Base-by-base conservation (phyloP, 495 filamentous ascomycete genomes). In the Penicillium arizonense region DNA sequence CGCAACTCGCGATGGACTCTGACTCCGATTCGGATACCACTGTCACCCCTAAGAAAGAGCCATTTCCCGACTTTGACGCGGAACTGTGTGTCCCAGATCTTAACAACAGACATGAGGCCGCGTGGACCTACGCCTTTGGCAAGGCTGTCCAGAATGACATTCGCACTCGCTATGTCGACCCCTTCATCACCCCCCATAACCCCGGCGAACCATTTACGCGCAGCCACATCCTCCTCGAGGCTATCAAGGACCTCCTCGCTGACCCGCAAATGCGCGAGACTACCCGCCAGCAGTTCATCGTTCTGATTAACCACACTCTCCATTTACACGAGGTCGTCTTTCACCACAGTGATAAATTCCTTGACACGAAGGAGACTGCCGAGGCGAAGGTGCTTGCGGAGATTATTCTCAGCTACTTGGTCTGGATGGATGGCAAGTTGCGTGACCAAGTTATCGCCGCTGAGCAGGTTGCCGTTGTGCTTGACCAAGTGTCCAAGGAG, bases 41-140 rank as follows among this genome's bases (percentile, higher is more conserved):
- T 2, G 20, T 26, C 2, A 21, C 18, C 23, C n/a, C 18, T 26
- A 44, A 46, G 9, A 56, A 47, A 1, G 70, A 73, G 41, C 65
- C 72, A 0, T 75, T 75, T 40, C 70, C 70, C 1, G 62, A 62
- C 4, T 75, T 68, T 48, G 53, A 65, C 23, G 63, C 66, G 9
- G 54, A 58, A n/a, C 2, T 13, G 47, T 7, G 49, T 62, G 30
- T 26, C 42, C 3, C 34, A 42, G 7, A 38, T 49, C 3, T 60
- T 61, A 30, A 36, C 43, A 30, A 36, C 43, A 16, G 50, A 57
- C 0, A 65, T 39, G 47, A 57, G 0, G 52, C 56, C 14, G 47
- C 26, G 20, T 50, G 47, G 47, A 42, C 20, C 28, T 5, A n/a
- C 20, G 63, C 67, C 4, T 44, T 73, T 40, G 50, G 55, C 7